Conservation (phyloP, 257 asterid species). For the Solanum lycopersicoides region DNA sequence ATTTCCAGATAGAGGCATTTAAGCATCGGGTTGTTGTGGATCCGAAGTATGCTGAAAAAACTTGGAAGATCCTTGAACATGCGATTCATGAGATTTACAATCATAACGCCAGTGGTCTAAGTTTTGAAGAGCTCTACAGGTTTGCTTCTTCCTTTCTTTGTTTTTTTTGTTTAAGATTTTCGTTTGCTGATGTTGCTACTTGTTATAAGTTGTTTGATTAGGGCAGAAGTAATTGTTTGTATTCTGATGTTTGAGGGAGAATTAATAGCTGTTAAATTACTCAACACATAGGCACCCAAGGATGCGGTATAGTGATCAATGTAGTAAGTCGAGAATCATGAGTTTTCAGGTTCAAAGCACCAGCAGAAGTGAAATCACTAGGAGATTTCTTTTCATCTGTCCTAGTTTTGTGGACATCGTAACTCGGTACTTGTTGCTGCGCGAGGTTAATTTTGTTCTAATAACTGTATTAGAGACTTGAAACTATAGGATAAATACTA, state of each 20-base stretch:
- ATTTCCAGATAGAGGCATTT: slow-evolving; percentile 26
- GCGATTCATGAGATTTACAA: slow-evolving; percentile 28
- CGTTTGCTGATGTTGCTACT: background rate
- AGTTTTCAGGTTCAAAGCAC: background rate
- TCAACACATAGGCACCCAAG: background rate
- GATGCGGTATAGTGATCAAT: background rate
- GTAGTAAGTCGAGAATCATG: background rate
- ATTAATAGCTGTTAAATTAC: background rate
- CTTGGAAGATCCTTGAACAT: slow-evolving; percentile 23
- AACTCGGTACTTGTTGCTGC: background rate
- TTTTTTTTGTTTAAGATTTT: background rate
- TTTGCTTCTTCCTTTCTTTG: background rate
- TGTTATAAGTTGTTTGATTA: background rate
- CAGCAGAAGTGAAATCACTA: background rate
- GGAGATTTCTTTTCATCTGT: background rate
- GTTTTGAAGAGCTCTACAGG: slow-evolving; percentile 29
- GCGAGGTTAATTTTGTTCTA: background rate
- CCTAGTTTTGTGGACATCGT: background rate
- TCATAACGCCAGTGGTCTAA: slow-evolving; percentile 22
- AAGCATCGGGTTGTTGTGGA: slow-evolving; percentile 28
- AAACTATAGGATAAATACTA: background rate
- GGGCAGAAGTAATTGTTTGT: background rate
- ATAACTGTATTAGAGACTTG: background rate
- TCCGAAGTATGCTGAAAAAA: slow-evolving; percentile 26
- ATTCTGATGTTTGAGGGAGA: background rate